These are phyloP conservation scores for Vaccinium macrocarpon DNA, from an alignment of 148 eudicot species.

Conservation along the genomic window DNA sequence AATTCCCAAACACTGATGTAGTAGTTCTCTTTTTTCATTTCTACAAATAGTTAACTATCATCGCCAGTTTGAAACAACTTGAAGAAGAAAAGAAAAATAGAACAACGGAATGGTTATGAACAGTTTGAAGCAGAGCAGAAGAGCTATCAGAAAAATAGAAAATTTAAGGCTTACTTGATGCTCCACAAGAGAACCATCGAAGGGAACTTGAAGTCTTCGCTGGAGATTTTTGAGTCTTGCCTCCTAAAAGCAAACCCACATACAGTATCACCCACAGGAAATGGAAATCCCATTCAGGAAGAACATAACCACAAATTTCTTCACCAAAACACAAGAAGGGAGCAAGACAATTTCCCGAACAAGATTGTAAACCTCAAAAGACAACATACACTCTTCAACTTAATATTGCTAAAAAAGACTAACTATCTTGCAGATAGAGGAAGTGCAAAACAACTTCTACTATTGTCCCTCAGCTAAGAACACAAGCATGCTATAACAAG, in stretches of 20 bases:
- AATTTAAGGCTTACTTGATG: constrained; percentile 65
- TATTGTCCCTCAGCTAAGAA: background rate
- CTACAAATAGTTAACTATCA: background rate
- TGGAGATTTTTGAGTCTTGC: constrained; percentile 73
- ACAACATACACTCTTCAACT: background rate
- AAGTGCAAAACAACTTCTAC: background rate
- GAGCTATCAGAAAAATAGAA: background rate
- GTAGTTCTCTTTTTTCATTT: background rate
- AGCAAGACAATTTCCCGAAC: background rate
- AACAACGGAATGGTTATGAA: background rate
- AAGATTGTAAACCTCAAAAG: background rate
- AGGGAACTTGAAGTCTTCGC: constrained; percentile 76
- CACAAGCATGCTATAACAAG: background rate
- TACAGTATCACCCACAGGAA: constrained; percentile 5
- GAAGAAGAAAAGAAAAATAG: background rate
- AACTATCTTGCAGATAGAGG: background rate
- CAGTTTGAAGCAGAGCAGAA: background rate
- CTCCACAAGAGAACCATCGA: constrained; percentile 68
- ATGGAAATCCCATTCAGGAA: background rate
- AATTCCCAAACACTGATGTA: background rate
- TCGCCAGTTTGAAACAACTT: background rate
- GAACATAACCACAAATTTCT: background rate
- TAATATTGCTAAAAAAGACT: background rate
- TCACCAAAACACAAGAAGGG: background rate
- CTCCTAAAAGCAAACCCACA: constrained; percentile 44